These are phyloP conservation scores for Aspergillus udagawae DNA, from an alignment of 2,329 filamentous ascomycete genomes.

Conservation along the genomic window DNA sequence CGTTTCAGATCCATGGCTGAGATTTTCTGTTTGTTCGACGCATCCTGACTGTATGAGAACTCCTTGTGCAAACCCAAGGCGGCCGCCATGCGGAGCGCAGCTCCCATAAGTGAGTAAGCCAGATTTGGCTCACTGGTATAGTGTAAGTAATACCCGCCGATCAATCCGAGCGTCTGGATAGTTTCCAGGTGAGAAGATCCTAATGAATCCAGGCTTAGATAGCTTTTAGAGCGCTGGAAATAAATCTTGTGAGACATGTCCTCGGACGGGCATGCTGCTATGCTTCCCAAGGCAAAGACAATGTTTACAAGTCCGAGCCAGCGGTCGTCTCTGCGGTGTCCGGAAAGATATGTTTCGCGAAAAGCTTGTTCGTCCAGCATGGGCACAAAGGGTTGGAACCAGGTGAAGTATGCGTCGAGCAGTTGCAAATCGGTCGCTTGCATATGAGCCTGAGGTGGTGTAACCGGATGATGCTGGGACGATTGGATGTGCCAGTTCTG, in stretches of 20 bases:
- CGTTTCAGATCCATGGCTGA: conserved; percentile 58
- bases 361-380: conserved; percentile 71
- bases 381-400: conserved; percentile 67
- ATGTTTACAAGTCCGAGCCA: conserved; percentile 73
- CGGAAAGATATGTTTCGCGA: conserved; percentile 60
- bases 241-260: conserved; percentile 67
- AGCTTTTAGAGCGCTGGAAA: conserved; percentile 64
- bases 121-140: conserved; percentile 75
- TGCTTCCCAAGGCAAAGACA: conserved; percentile 71
- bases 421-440: conserved; percentile 63
- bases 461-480: conserved; percentile 36
- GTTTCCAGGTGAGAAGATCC: conserved; percentile 70
- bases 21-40: conserved; percentile 42
- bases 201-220: conserved; percentile 63
- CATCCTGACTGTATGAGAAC: conserved; percentile 44
- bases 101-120: conserved; percentile 68
- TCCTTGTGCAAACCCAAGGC: conserved; percentile 69
- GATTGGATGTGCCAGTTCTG: conserved; percentile 23
- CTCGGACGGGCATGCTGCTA: conserved; percentile 59
- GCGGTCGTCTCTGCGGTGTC: conserved; percentile 60
- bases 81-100: conserved; percentile 69
- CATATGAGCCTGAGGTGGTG: conserved; percentile 49
- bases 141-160: conserved; percentile 73
- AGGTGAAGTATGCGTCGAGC: conserved; percentile 72
- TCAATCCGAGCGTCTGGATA: conserved; percentile 65